Evolutionary conservation across 1,284 basidiomycete species (phyloP).

Genomic region (Sutorius eximius): DNA sequence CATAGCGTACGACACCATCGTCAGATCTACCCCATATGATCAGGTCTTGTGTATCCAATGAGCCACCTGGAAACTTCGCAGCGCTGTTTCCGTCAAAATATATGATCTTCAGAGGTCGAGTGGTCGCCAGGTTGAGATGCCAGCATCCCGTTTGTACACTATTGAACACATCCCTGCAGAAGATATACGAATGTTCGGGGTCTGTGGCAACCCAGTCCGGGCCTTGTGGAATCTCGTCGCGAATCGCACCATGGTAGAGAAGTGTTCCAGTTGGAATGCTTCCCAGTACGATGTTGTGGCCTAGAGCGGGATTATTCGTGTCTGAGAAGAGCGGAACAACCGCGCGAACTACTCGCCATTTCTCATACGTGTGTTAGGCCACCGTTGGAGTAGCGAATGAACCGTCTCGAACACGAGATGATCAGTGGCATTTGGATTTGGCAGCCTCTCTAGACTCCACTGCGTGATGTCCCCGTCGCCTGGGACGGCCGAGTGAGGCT

Average conservation of each 20-base stretch:
- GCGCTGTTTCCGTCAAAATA: conserved; percentile 49
- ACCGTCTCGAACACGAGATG: conserved; percentile 34
- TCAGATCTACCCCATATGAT: conserved; percentile 36
- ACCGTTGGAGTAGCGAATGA: conserved; percentile 42
- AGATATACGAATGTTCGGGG: conserved; percentile 44
- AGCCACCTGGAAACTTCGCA: conserved; percentile 36
- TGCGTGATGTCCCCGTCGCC: not conserved
- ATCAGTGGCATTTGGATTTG: conserved; percentile 19
- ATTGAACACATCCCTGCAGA: conserved; percentile 24
- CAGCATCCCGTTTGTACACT: conserved; percentile 30
- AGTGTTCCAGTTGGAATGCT: conserved; percentile 42
- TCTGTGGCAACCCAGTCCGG: conserved; percentile 46
- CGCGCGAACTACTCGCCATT: conserved; percentile 36
- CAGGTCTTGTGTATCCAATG: conserved; percentile 46
- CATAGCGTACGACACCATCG: conserved; percentile 20
- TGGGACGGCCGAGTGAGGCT: not conserved
- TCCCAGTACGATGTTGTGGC: conserved; percentile 47
- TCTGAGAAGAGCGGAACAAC: not conserved
- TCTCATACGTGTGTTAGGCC: conserved; percentile 51
- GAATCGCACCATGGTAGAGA: conserved; percentile 41
- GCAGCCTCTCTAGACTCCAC: conserved; percentile 22
- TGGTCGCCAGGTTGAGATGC: conserved; percentile 40
- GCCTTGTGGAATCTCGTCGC: conserved; percentile 28
- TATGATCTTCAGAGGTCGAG: conserved; percentile 39
- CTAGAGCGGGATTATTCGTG: conserved; percentile 15